Evolutionary conservation across 2,329 filamentous ascomycete species (phyloP).

Genomic region (Colletotrichum eremochloae): DNA sequence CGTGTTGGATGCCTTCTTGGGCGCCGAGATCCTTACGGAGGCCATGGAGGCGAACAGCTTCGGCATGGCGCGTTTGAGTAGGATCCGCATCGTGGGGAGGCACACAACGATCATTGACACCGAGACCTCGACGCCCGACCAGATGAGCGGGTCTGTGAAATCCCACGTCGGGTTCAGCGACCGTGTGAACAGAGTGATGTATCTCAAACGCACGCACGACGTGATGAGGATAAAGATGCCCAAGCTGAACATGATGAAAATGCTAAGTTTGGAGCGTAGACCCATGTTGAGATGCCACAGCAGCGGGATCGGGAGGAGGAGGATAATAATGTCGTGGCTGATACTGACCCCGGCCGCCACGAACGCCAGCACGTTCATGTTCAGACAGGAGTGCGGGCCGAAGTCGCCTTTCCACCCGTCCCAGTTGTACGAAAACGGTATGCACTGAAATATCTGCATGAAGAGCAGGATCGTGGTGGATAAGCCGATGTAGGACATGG

Average conservation of each 20-base stretch:
- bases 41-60: conserved; percentile 23
- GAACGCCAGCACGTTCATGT: conserved; percentile 51
- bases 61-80: conserved; percentile 44
- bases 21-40: conserved; percentile 5
- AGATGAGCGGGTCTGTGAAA: conserved; percentile 57
- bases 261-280: conserved; percentile 46
- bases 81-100: conserved; percentile 55
- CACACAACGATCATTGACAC: conserved; percentile 58
- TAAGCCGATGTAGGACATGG: conserved; percentile 47
- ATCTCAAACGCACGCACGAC: conserved; percentile 53
- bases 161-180: conserved; percentile 58
- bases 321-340: conserved; percentile 52
- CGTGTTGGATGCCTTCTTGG: conserved; percentile 9
- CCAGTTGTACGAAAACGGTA: conserved; percentile 51
- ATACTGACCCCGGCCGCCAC: conserved; percentile 51
- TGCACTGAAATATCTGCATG: conserved; percentile 54
- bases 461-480: conserved; percentile 49
- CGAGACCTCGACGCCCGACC: conserved; percentile 59
- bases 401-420: conserved; percentile 49
- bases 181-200: conserved; percentile 50
- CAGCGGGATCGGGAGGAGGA: conserved; percentile 52
- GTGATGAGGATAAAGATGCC: conserved; percentile 54
- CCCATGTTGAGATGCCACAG: conserved; percentile 49
- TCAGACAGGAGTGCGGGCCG: conserved; percentile 47
- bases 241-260: conserved; percentile 55